Evolutionary conservation across 2,329 filamentous ascomycete species (phyloP), one percentile per base, ranked within the genome.

Genomic region (Xylaria sp.): DNA sequence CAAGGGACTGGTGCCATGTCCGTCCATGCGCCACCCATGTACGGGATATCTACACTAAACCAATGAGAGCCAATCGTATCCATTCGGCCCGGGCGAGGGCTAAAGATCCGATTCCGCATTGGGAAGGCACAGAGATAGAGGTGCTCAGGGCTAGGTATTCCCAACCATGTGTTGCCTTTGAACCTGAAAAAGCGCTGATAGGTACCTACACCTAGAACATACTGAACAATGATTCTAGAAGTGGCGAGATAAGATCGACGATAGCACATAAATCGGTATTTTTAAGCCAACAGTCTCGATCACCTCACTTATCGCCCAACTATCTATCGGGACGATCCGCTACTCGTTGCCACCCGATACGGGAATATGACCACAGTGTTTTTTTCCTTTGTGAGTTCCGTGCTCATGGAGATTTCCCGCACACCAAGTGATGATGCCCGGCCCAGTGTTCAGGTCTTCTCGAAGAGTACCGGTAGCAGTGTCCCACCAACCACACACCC

Each of bases 71-170:
- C 27, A 42, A 62, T 57, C n/a, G 34, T 4, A 61, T 50, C 45
- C 36, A 36, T 58, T 45, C 39, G 34, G 58, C n/a, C 64, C 21
- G 61, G 57, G 48, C 50, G 32, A 64, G 56, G 54, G 50, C 36
- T n/a, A 50, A 17, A 50, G 48, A 51, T 65, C 53, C 62, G 58
- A 68, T 62, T 58, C 68, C 68, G 27, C 24, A 70, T 70, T 65
- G 50, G 68, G 68, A 68, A 70, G 68, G 68, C 65, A 64, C 47
- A 62, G 51, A 56, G 53, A 63, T 21, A 65, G 45, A 48, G 57
- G 24, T 32, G 12, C 14, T 30, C 14, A 36, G 27, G 34, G 39
- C 55, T 19, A 21, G 36, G 14, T 34, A 19, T 55, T 30, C 51
- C 30, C 27, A 54, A 19, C 51, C 27, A 11, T 19, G n/a, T 9